Conservation (phyloP, 2,329 filamentous ascomycete genomes). For the Didymella lethalis region DNA sequence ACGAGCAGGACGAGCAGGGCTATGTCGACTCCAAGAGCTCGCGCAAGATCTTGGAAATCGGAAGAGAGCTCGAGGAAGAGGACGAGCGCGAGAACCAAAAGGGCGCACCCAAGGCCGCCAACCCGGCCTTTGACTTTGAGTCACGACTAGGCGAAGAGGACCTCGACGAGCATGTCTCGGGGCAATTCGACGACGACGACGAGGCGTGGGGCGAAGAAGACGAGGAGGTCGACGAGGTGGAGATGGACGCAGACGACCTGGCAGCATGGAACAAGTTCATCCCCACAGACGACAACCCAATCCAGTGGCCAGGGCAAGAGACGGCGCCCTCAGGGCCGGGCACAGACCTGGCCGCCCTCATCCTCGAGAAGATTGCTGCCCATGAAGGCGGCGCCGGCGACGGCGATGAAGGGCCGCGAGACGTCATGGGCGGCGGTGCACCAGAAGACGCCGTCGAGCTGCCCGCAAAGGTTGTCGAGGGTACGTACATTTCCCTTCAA, state of each 20-base stretch:
- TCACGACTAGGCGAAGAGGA: conserved; percentile 69
- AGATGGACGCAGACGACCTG: conserved; percentile 87
- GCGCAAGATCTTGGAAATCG: conserved; percentile 86
- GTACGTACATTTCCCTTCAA: conserved; percentile 6
- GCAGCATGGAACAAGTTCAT: conserved; percentile 93
- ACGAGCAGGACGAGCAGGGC: conserved; percentile 68
- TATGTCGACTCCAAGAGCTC: conserved; percentile 91
- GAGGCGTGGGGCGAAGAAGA: conserved; percentile 81
- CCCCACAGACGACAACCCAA: conserved; percentile 74
- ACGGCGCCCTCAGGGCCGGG: conserved; percentile 51
- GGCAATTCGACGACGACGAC: conserved; percentile 59
- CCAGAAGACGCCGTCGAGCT: conserved; percentile 85
- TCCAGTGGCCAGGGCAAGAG: conserved; percentile 70
- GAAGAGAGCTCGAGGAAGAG: conserved; percentile 86
- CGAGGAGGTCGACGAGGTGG: conserved; percentile 72
- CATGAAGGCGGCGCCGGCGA: conserved; percentile 75
- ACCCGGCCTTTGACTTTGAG: conserved; percentile 80
- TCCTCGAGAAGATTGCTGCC: conserved; percentile 90
- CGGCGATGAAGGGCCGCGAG: conserved; percentile 51
- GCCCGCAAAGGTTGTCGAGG: conserved; percentile 86
- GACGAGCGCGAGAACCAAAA: conserved; percentile 65
- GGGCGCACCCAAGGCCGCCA: conserved; percentile 55
- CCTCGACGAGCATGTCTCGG: conserved; percentile 57
- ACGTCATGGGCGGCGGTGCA: conserved; percentile 62
- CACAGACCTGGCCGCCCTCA: conserved; percentile 90